These are phyloP conservation scores for Ascoidea tarda DNA, from an alignment of 805 yeast species.

Conservation along the genomic window DNA sequence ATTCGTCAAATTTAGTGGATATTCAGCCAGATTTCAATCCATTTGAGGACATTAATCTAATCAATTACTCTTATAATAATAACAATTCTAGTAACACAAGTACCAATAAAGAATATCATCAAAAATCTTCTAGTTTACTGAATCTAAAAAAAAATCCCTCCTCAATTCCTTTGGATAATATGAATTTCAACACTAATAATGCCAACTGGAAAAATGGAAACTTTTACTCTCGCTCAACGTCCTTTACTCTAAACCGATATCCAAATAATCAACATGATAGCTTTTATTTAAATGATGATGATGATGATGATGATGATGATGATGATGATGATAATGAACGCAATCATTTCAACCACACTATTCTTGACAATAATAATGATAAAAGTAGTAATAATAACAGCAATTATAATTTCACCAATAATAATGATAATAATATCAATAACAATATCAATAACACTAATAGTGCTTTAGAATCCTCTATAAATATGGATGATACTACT, in stretches of 20 bases:
- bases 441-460: too few relatives aligned
- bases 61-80: slow-evolving; percentile 1
- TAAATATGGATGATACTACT: not conserved
- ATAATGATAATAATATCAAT: too few relatives aligned
- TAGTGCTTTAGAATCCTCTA: too few relatives aligned
- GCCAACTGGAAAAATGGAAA: not conserved
- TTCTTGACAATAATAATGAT: not conserved
- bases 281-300: slow-evolving; percentile 2
- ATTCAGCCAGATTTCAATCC: slow-evolving; percentile 11
- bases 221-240: not conserved
- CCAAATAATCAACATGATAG: not conserved
- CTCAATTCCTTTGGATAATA: slow-evolving; percentile 9
- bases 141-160: slow-evolving; percentile 3
- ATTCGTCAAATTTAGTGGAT: slow-evolving; percentile 2
- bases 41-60: slow-evolving; percentile 5
- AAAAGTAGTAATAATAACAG: not conserved
- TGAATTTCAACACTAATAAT: slow-evolving; percentile 2
- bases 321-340: not conserved
- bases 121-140: not conserved
- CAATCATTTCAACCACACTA: not conserved
- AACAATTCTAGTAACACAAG: too few relatives aligned
- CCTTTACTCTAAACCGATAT: not conserved
- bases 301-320: slow-evolving; percentile 3
- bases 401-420: not conserved
- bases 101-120: too few relatives aligned